Evolutionary conservation across 2,329 filamentous ascomycete genomes (phyloP), one percentile per base, ranked within the genome.

Genomic region (Talaromyces sp.): DNA sequence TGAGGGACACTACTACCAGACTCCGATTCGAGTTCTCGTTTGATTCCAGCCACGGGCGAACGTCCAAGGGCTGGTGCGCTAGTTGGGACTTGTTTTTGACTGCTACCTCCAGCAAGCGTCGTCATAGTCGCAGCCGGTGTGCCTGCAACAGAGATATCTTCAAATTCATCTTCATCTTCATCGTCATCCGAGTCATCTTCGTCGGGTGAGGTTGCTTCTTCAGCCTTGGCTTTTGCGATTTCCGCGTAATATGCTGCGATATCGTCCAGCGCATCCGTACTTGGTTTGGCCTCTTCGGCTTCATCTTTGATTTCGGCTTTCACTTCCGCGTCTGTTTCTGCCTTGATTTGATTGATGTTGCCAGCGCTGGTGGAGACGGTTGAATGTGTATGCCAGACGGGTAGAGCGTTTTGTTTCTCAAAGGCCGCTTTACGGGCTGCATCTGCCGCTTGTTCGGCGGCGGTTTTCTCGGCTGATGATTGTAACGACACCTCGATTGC

Each of bases 331-430:
- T 73, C 73, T 1, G 63, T 48, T 19, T 73, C 72, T 13, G 62
- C 63, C 61, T 74, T 74, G 51, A 65, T 39, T 22, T 65, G 61
- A 11, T 65, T 64, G 28, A 64, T 53, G 31, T 64, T 67, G 37
- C 62, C 61, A 19, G 67, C 64, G 5, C 57, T 61, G 2, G 66
- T 67, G 37, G 73, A 71, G 33, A 80, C 77, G 0, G 78, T 80
- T 40, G 77, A 79, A 52, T 78, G 75, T 7, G 78, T 81, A 62
- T 81, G 77, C 80, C 80, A 82, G 15, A 78, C 76, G 0, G 80
- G 80, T 9, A 81, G 69, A 5, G 75, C 75, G 52, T 81, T 82
- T 63, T 81, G 78, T 59, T 79, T 78, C 60, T 79, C 78, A 43
- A 80, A 66, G 2, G 73, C 75, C 3, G 77, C 75, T 62, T 78